These are phyloP conservation scores for Pseudogymnoascus sp. DNA, from an alignment of 2,329 filamentous ascomycete species.

Conservation along the genomic window DNA sequence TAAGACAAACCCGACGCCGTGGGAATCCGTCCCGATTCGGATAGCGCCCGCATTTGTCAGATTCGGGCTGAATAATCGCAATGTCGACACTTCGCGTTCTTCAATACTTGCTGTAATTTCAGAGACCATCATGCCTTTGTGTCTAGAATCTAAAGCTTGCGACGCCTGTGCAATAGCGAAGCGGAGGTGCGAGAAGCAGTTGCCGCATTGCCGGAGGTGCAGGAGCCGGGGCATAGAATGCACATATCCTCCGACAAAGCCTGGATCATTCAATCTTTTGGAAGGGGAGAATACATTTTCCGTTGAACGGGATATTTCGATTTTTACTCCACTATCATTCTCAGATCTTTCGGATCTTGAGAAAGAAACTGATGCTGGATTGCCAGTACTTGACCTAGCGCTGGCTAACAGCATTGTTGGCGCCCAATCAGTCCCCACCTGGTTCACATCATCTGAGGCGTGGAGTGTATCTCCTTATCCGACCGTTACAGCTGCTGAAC, in stretches of 20 bases:
- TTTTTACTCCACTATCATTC: not conserved
- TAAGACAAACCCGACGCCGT: not conserved
- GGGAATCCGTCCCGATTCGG: not conserved
- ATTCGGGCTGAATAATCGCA: not conserved
- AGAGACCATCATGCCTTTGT: constrained; percentile 2
- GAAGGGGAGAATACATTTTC: not conserved
- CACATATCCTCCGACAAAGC: constrained; percentile 14
- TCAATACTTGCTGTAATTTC: not conserved
- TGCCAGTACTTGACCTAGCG: not conserved
- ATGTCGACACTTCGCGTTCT: not conserved
- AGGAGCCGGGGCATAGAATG: constrained; percentile 11
- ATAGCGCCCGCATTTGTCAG: not conserved
- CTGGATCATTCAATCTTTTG: not conserved
- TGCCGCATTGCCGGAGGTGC: constrained; percentile 13
- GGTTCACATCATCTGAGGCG: constrained; percentile 12
- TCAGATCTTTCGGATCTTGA: not conserved
- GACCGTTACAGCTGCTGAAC: constrained; percentile 4
- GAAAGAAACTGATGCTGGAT: not conserved
- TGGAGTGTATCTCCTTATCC: constrained; percentile 18
- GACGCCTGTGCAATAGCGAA: constrained; percentile 14
- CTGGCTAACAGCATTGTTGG: not conserved
- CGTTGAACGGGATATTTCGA: not conserved
- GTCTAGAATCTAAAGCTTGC: constrained; percentile 13
- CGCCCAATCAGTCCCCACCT: not conserved
- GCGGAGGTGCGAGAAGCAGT: constrained; percentile 16